These are phyloP conservation scores for Macadamia tetraphylla DNA, from an alignment of 164 flowering plant species.

Conservation along the genomic window DNA sequence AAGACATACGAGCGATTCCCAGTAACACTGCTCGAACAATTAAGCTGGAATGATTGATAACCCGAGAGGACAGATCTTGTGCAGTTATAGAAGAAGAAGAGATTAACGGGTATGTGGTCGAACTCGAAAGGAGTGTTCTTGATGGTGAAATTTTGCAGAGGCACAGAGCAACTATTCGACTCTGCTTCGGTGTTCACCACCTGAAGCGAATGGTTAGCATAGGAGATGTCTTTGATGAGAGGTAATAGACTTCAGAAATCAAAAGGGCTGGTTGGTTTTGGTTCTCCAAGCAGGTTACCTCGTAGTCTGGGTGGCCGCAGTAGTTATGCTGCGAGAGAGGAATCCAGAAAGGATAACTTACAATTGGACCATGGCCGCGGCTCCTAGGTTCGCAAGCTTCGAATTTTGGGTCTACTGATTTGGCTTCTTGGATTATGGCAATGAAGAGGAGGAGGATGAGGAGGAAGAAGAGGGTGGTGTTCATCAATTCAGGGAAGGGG, in stretches of 20 bases:
- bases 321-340: neutral
- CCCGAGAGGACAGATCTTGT: neutral
- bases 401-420: neutral
- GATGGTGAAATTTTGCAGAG: neutral
- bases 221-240: conserved; percentile 5
- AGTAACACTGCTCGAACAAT: neutral
- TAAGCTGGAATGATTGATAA: neutral
- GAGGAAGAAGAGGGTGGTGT: conserved; percentile 5
- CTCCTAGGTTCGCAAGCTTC: conserved; percentile 12
- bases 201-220: neutral
- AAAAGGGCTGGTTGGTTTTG: neutral
- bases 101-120: neutral
- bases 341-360: conserved; percentile 20
- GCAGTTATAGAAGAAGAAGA: conserved; percentile 11
- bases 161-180: neutral
- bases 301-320: conserved; percentile 18
- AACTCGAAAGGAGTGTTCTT: neutral
- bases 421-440: neutral
- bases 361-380: conserved; percentile 17
- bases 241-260: neutral
- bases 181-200: neutral
- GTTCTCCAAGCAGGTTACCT: conserved; percentile 6
- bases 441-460: neutral
- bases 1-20: neutral
- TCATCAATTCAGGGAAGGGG: neutral